phyloP scores from a whole-genome alignment of 768 basidiomycete species.

The Lepiota brunneoincarnata region DNA sequence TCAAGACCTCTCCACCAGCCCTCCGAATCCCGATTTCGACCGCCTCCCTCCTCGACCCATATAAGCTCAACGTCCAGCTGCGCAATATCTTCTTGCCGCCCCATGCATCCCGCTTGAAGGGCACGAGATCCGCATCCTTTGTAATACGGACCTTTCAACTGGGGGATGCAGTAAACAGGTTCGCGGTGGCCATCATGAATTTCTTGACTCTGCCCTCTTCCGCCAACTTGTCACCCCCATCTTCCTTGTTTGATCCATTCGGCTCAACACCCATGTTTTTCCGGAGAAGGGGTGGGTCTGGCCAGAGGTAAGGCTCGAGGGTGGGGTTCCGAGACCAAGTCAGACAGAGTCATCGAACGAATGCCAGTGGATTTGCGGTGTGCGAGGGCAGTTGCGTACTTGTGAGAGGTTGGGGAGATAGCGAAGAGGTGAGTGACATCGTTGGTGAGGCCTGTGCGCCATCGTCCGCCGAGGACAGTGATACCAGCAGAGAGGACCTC shows the following conservation, averaged over 20 bases:
- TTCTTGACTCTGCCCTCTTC: conserved; percentile 23
- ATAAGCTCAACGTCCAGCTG: conserved; percentile 54
- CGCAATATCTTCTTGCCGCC: conserved; percentile 58
- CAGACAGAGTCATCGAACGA: conserved; percentile 86
- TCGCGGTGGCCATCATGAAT: conserved; percentile 23
- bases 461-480: conserved; percentile 76
- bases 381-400: conserved; percentile 54
- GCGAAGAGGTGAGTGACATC: conserved; percentile 90
- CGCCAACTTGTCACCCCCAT: conserved; percentile 22
- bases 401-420: conserved; percentile 45
- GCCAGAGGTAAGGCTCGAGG: conserved; percentile 66
- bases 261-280: conserved; percentile 15
- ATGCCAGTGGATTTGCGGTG: conserved; percentile 57
- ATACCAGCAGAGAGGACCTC: conserved; percentile 76
- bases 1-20: conserved; percentile 42
- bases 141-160: not conserved
- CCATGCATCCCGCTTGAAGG: conserved; percentile 43
- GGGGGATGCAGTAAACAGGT: conserved; percentile 24
- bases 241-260: conserved; percentile 15
- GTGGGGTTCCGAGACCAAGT: conserved; percentile 50
- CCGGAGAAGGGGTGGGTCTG: conserved; percentile 56
- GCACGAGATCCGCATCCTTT: not conserved
- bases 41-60: conserved; percentile 42
- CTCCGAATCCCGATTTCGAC: conserved; percentile 59
- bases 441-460: conserved; percentile 69